Evolutionary conservation across 257 asterid species (phyloP).

Genomic region (Solanum infundibuliforme): DNA sequence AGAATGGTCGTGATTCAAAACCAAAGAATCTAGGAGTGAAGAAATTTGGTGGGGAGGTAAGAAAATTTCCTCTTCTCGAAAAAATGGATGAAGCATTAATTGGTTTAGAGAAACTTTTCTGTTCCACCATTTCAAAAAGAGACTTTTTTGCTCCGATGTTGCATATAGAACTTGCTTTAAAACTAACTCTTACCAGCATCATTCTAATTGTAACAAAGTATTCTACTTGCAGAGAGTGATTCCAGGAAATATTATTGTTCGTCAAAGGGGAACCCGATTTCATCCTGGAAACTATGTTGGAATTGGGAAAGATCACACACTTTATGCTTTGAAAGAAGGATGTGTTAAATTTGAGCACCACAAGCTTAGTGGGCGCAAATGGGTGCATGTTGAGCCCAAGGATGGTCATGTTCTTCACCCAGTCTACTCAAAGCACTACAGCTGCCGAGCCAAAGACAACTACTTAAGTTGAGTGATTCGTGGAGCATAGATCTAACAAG

Average conservation of each 20-base stretch:
- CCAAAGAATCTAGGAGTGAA: slow-evolving; percentile 90
- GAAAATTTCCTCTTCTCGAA: slow-evolving; percentile 23
- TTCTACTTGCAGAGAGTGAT: slow-evolving; percentile 53
- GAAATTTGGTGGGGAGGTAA: slow-evolving; percentile 94
- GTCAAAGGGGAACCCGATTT: slow-evolving; percentile 93
- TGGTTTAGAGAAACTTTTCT: background rate
- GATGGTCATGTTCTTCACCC: slow-evolving; percentile 78
- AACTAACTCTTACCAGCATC: background rate
- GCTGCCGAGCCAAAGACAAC: slow-evolving; percentile 31
- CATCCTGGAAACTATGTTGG: slow-evolving; percentile 90
- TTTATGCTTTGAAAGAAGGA: slow-evolving; percentile 84
- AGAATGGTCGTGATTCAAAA: slow-evolving; percentile 65
- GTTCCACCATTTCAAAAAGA: background rate
- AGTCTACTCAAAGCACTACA: slow-evolving; percentile 21
- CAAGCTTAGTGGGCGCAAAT: slow-evolving; percentile 79
- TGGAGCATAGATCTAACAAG: background rate
- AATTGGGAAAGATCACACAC: slow-evolving; percentile 83
- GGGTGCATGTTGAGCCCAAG: slow-evolving; percentile 93
- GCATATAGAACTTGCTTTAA: background rate
- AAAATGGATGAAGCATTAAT: background rate
- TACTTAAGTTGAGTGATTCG: slow-evolving; percentile 10
- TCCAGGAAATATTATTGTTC: slow-evolving; percentile 88
- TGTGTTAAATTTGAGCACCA: slow-evolving; percentile 65
- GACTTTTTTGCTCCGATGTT: background rate
- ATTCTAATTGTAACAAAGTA: background rate